Evolutionary conservation across 2,329 filamentous ascomycete species (phyloP), one percentile per base, ranked within the genome.

Genomic region (Colletotrichum eremochloae): DNA sequence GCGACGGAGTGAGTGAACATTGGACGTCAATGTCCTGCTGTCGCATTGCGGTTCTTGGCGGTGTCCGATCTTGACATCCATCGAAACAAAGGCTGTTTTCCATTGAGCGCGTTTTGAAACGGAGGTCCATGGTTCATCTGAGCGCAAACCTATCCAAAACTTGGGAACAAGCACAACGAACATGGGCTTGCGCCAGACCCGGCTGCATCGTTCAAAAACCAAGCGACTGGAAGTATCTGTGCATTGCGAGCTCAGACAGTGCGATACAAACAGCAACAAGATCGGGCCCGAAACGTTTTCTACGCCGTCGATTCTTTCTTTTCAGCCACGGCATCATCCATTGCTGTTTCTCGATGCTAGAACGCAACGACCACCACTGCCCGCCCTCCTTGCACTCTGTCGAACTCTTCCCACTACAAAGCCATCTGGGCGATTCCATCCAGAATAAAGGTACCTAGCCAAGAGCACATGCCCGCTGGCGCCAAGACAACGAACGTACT

Each of bases 61-160:
- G 36, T 53, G 44, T 68, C 69, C 65, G 65, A 71, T 71, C 53
- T 68, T 63, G 53, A 68, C 69, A 63, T 68, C 38, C 60, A 53
- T 68, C 50, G 52, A 68, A 71, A 60, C 69, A 46, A 63, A 44
- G 31, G 24, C 33, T 53, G 44, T 63, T 66, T 53, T 68, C 36
- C 56, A 63, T 48, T 52, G 29, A 42, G 14, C 24, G 31, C 42
- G 68, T 68, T 68, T 63, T 63, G 65, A 71, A 71, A 71, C 69
- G 38, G 53, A 44, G 29, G n/a, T n/a, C 33, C 58, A 50, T 40
- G 65, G 65, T 63, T 68, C 69, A 31, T 63, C 65, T 63, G 65
- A 71, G 57, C 69, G 69, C 58, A 38, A 33, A 48, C 52, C 14
- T 7, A 48, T 20, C 66, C 52, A 38, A 53, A 71, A 60, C 31